Percentiles rank a stretch among this genome's conserved stretches.
Conservation (phyloP, 208 protist genomes). For the Strigomonas culicis region DNA sequence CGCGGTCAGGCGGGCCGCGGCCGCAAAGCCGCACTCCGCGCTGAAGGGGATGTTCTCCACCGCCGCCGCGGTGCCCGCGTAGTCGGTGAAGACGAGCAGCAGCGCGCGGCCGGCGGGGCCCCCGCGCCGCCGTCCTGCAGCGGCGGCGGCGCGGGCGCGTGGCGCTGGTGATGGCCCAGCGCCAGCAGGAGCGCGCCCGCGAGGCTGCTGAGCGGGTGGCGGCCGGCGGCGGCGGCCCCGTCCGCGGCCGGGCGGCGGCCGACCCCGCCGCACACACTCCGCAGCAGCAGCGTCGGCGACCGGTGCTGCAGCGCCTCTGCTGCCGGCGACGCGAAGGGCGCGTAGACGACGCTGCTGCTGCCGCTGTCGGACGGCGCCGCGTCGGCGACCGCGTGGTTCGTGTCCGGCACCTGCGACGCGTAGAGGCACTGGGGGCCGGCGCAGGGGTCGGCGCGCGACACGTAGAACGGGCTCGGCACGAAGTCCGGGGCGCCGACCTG, state of each 20-base stretch:
- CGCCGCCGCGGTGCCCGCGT: neutral
- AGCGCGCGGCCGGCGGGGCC: neutral
- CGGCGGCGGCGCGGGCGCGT: neutral
- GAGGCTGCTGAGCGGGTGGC: neutral
- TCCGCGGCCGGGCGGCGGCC: neutral
- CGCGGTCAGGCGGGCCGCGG: constrained; percentile 23
- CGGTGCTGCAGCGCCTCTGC: neutral
- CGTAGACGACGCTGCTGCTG: neutral
- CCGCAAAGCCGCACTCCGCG: constrained; percentile 65
- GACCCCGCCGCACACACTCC: neutral
- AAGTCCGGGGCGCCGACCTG: constrained; percentile 47
- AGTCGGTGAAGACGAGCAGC: constrained; percentile 54
- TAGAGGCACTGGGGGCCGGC: constrained; percentile 58
- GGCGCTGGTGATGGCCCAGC: constrained; percentile 1
- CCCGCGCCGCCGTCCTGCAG: neutral
- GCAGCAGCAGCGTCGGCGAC: neutral
- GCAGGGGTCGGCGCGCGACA: constrained; percentile 58
- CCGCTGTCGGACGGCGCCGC: neutral
- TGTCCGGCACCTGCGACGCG: constrained; percentile 40
- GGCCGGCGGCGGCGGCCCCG: no score
- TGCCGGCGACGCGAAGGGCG: neutral
- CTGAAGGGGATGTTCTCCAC: constrained; percentile 24
- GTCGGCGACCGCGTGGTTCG: constrained; percentile 36
- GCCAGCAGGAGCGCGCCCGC: constrained; percentile 7
- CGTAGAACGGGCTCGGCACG: constrained; percentile 45